Conservation (phyloP, 495 filamentous ascomycete species). For the Xylaria cubensis region DNA sequence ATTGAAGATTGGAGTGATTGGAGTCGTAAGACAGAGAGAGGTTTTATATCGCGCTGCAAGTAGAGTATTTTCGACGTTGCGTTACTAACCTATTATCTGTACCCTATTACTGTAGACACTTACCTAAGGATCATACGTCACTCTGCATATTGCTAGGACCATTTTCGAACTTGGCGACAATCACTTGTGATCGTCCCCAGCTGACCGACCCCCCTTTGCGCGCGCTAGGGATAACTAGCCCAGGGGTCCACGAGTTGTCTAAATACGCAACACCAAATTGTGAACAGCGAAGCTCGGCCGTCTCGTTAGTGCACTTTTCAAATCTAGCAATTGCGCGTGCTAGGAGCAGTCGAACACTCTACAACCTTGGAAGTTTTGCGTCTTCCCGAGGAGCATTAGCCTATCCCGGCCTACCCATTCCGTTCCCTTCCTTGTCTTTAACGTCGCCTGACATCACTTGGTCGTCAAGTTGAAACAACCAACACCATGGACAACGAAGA, state of each 20-base stretch:
- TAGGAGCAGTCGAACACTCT: background rate
- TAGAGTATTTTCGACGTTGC: too few species aligned
- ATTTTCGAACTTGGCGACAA: background rate
- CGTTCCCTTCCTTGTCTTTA: background rate
- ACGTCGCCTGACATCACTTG: background rate
- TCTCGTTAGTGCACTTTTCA: background rate
- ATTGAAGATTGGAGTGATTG: background rate
- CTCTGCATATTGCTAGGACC: background rate
- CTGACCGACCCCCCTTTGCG: background rate
- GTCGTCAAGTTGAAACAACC: background rate
- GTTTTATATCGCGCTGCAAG: background rate
- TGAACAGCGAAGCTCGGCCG: background rate
- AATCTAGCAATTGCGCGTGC: background rate
- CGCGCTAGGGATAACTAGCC: background rate
- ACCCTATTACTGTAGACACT: too few species aligned
- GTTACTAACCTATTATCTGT: background rate
- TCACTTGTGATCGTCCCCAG: background rate
- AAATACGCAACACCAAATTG: conserved; percentile 1
- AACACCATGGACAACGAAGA: conserved; percentile 46
- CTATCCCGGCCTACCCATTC: background rate
- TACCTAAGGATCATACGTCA: background rate
- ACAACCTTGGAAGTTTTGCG: background rate
- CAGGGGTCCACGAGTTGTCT: conserved; percentile 1
- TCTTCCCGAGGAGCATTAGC: background rate
- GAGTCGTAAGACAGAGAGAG: background rate